phyloP scores from a whole-genome alignment of 768 basidiomycete species.

The Cantharellus cinnabarinus region DNA sequence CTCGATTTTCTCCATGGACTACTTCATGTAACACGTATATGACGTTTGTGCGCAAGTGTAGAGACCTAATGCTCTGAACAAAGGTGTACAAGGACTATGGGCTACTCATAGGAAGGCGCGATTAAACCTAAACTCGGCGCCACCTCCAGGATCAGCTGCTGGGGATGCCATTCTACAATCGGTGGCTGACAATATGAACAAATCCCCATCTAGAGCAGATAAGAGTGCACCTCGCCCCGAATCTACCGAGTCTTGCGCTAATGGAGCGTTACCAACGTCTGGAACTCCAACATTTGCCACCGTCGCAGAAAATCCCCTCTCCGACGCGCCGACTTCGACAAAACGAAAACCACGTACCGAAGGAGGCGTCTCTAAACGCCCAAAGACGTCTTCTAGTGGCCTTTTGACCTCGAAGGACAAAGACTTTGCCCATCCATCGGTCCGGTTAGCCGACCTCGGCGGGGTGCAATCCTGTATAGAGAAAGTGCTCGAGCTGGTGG shows the following conservation, averaged over 20 bases:
- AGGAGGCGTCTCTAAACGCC: not conserved
- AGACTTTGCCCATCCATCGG: conserved; percentile 50
- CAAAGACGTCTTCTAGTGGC: not conserved
- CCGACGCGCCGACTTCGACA: not conserved
- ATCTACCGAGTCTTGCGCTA: not conserved
- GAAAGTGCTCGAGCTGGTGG: conserved; percentile 89
- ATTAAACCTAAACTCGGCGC: not conserved
- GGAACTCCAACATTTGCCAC: not conserved
- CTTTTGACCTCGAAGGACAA: conserved; percentile 23
- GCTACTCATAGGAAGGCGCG: conserved; percentile 28
- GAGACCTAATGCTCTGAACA: conserved; percentile 39
- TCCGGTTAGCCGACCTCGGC: conserved; percentile 68
- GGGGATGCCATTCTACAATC: not conserved
- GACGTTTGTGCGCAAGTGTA: not conserved
- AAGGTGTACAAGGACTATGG: conserved; percentile 67
- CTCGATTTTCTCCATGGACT: too few species aligned
- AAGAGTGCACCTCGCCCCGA: not conserved
- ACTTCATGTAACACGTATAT: too few species aligned
- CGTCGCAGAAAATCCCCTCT: not conserved
- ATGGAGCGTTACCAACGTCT: not conserved
- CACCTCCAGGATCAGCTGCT: not conserved
- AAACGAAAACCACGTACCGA: not conserved
- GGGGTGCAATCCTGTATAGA: conserved; percentile 74
- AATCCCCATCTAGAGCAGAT: not conserved
- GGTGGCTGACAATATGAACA: not conserved